A percentile compares a stretch with the other conserved stretches of the same genome.
Evolutionary conservation across 331 rosid species (phyloP).

Genomic region (Stylosanthes scabra): DNA sequence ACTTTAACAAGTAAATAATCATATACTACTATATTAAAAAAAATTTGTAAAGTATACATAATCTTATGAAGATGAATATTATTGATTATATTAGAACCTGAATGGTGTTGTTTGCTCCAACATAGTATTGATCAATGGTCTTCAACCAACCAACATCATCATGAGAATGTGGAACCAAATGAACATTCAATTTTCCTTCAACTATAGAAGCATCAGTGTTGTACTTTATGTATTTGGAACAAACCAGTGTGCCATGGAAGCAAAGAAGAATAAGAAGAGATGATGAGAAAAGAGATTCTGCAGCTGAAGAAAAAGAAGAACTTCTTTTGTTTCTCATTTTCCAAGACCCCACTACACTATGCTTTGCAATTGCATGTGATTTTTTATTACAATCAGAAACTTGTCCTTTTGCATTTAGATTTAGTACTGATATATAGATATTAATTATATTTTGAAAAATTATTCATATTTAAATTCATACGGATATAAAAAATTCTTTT

Average conservation of each 20-base stretch:
- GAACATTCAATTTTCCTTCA: constrained; percentile 81
- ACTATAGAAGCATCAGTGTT: constrained; percentile 57
- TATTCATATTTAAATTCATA: no score
- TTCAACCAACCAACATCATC: constrained; percentile 97
- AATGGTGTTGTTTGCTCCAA: constrained; percentile 79
- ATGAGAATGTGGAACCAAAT: constrained; percentile 81
- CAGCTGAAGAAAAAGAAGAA: background rate
- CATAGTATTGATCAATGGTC: constrained; percentile 86
- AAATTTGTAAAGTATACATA: background rate
- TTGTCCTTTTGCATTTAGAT: no score
- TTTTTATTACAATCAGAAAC: no score
- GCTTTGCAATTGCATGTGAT: background rate
- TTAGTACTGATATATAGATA: no score
- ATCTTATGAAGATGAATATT: background rate
- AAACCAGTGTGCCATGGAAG: constrained; percentile 41
- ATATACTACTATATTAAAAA: no score
- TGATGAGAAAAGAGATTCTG: constrained; percentile 22
- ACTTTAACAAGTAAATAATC: background rate
- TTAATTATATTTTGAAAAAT: no score
- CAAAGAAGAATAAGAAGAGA: constrained; percentile 42
- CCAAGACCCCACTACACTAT: background rate
- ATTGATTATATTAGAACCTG: constrained; percentile 53
- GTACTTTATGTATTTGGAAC: constrained; percentile 55
- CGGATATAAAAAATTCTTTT: no score
- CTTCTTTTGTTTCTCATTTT: constrained; percentile 40